Base-by-base conservation (phyloP, 768 basidiomycete species). In the Grammothele lineata region DNA sequence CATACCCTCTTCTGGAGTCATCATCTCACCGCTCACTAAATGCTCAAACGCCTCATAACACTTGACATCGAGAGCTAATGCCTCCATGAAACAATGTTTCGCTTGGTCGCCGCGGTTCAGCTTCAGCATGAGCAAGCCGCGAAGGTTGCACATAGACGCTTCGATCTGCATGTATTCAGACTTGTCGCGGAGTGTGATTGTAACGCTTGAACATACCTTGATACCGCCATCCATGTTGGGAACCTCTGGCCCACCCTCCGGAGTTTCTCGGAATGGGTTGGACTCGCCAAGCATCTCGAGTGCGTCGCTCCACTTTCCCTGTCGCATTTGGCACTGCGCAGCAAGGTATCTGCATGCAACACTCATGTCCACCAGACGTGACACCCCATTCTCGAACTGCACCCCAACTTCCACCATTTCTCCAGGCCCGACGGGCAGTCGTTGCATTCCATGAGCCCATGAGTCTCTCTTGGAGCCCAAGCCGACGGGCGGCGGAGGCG, bases 11-110 rank as follows among this genome's bases (percentile, higher is more conserved):
- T 92, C 85, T 1, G 88, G 82, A 10, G 87, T 82, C 88, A 99
- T 91, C 92, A 98, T 95, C 62, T 94, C 91, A 2, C 92, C 89
- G 17, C 81, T 85, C 22, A 97, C 72, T 9, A 99, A 76, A 51
- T 92, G 87, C 50, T 89, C 84, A 60, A 96, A 97, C 2, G 92
- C 85, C 54, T 98, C 96, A 58, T 92, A 98, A 64, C 95, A 98
- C 66, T 96, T 96, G 26, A 97, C 91, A 56, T 99, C 96, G 18
- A 97, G 74, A 2, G 87, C 78, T 18, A 99, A 75, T 1, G 96
- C 94, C 60, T 99, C 95, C 83, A 96, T 86, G 60, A 97, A 96
- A 57, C 90, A 92, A 41, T 88, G 76, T 62, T 98, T 98, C 1
- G 96, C 96, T 57, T 87, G 80, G 42, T 92, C 87, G 18, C 85